These are phyloP conservation scores for Boletales sp. DNA, from an alignment of 768 basidiomycete species.

Conservation along the genomic window DNA sequence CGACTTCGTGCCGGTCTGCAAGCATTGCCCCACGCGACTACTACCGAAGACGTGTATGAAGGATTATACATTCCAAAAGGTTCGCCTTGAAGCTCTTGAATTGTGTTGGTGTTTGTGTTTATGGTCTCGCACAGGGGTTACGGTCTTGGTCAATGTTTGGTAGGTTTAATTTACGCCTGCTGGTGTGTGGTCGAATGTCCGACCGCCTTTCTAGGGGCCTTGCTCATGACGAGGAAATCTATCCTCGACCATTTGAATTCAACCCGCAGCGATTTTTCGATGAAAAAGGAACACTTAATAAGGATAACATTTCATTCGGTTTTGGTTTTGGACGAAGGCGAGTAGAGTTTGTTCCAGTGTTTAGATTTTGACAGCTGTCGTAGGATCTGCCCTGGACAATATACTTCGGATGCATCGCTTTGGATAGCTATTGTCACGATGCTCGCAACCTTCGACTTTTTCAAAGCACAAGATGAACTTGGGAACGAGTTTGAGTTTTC, in stretches of 20 bases:
- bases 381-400: conserved; percentile 22
- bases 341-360: not conserved
- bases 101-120: not conserved
- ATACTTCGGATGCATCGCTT: conserved; percentile 22
- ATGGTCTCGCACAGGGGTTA: conserved; percentile 9
- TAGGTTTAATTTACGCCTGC: not conserved
- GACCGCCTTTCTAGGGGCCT: conserved; percentile 32
- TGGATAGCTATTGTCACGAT: conserved; percentile 24
- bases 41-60: conserved; percentile 21
- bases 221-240: conserved; percentile 35
- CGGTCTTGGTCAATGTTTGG: conserved; percentile 24
- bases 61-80: conserved; percentile 24
- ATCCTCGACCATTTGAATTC: conserved; percentile 38
- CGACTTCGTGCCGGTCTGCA: not conserved
- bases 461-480: conserved; percentile 18
- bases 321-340: conserved; percentile 29
- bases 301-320: conserved; percentile 1
- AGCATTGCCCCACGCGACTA: conserved; percentile 23
- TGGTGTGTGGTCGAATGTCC: not conserved
- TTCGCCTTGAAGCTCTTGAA: conserved; percentile 1
- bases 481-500: conserved; percentile 21
- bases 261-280: conserved; percentile 37
- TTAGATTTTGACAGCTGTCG: not conserved
- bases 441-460: conserved; percentile 22
- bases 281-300: conserved; percentile 14